Evolutionary conservation across 306 rosid species (phyloP).

Genomic region (Malus fusca): DNA sequence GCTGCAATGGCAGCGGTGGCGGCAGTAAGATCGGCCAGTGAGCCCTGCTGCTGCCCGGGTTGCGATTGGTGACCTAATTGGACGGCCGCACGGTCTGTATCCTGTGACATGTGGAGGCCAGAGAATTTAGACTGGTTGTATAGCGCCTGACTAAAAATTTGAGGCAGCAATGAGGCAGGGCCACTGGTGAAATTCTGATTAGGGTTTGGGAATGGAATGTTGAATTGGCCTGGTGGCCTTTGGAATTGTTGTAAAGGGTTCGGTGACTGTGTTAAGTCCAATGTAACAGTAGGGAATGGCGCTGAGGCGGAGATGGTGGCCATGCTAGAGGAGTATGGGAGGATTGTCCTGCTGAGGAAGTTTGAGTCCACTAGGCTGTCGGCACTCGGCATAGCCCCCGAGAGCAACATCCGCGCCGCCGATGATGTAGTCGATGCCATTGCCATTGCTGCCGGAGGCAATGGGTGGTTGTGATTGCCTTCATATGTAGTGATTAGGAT

Average conservation of each 20-base stretch:
- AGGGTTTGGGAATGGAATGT: constrained; percentile 32
- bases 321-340: constrained; percentile 69
- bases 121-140: constrained; percentile 59
- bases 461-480: constrained; percentile 76
- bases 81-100: not conserved
- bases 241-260: constrained; percentile 50
- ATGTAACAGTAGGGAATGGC: constrained; percentile 79
- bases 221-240: constrained; percentile 32
- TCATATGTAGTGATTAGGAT: constrained; percentile 76
- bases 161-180: constrained; percentile 41
- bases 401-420: constrained; percentile 66
- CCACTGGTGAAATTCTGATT: constrained; percentile 26
- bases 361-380: constrained; percentile 54
- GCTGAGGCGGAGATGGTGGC: constrained; percentile 84
- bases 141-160: constrained; percentile 43
- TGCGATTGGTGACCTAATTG: constrained; percentile 16
- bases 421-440: constrained; percentile 81
- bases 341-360: constrained; percentile 41
- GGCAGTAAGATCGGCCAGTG: constrained; percentile 40
- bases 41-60: constrained; percentile 19
- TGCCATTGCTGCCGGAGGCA: constrained; percentile 74
- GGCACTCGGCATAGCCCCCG: constrained; percentile 70
- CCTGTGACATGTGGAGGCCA: constrained; percentile 58
- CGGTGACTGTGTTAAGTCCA: constrained; percentile 66
- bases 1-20: constrained; percentile 65